Conservation (phyloP, 116 monocot species). For the Iris pallida region DNA sequence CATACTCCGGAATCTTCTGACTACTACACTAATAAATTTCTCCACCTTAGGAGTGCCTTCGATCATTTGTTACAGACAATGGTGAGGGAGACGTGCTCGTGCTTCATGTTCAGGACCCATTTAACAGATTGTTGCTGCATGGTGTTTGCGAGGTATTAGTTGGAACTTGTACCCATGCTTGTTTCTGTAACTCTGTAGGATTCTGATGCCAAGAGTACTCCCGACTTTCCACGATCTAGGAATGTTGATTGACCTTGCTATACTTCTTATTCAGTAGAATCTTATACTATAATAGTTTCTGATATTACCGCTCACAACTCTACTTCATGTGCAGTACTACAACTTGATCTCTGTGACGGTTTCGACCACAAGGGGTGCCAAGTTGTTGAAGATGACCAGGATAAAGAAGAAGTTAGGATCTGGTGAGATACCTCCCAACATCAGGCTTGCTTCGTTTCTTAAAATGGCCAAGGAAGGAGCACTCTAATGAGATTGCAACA, state of each 20-base stretch:
- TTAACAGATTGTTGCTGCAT: conserved; percentile 70
- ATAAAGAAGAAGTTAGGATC: conserved; percentile 64
- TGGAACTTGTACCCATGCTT: neutral
- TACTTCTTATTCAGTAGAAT: neutral
- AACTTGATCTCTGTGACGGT: conserved; percentile 53
- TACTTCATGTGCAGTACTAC: conserved; percentile 54
- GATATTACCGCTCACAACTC: neutral
- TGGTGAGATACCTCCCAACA: conserved; percentile 23
- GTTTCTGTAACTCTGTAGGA: neutral
- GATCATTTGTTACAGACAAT: conserved; percentile 30
- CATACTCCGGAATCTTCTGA: too few species aligned
- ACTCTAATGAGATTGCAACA: conserved; percentile 14
- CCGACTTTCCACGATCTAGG: neutral
- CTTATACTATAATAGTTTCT: neutral
- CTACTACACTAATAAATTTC: neutral
- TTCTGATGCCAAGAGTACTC: neutral
- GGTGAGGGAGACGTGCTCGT: conserved; percentile 38
- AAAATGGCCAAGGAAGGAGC: conserved; percentile 45
- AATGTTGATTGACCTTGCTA: neutral
- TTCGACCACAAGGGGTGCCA: conserved; percentile 20
- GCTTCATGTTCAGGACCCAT: conserved; percentile 67
- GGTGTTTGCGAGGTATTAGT: conserved; percentile 80
- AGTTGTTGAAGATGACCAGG: conserved; percentile 38
- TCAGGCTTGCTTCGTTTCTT: conserved; percentile 56
- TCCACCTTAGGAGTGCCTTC: conserved; percentile 33